These are phyloP conservation scores for Garcia nutans DNA, from an alignment of 345 rosid species.

Conservation along the genomic window DNA sequence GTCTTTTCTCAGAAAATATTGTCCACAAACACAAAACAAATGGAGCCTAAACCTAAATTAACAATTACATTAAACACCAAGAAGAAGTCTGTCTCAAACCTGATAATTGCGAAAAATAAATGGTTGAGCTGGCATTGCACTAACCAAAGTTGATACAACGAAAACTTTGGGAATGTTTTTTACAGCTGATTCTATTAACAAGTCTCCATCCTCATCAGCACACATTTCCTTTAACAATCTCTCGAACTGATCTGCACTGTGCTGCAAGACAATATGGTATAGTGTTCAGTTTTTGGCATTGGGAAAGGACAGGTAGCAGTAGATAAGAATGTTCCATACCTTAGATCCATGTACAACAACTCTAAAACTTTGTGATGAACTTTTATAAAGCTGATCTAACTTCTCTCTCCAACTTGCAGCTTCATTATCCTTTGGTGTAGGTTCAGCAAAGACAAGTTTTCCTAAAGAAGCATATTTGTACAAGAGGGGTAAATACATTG, in stretches of 20 bases:
- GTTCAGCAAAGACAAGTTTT: conserved; percentile 96
- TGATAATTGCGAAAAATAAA: conserved; percentile 95
- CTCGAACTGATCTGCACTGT: conserved; percentile 97
- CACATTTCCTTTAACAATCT: conserved; percentile 96
- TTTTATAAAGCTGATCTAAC: conserved; percentile 93
- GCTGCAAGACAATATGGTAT: conserved; percentile 67
- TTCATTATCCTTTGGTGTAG: conserved; percentile 92
- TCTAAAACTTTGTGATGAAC: conserved; percentile 98
- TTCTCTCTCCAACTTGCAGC: conserved; percentile 99
- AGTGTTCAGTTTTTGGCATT: conserved; percentile 5
- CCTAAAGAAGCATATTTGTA: conserved; percentile 46
- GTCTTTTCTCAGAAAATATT: too few species aligned
- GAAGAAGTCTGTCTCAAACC: conserved; percentile 39
- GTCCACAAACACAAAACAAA: too few species aligned
- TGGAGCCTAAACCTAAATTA: background rate
- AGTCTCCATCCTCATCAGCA: conserved; percentile 91
- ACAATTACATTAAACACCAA: conserved; percentile 1
- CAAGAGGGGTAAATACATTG: conserved; percentile 11
- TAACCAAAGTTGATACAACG: conserved; percentile 90
- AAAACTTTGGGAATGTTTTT: conserved; percentile 91
- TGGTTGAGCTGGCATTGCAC: conserved; percentile 93
- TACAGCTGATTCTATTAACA: conserved; percentile 90
- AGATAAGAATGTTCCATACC: conserved; percentile 41
- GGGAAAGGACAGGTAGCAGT: background rate
- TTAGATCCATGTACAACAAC: conserved; percentile 99